Base-by-base conservation (phyloP, 352 stramenopile genomes). In the Pythium grandisporangium region DNA sequence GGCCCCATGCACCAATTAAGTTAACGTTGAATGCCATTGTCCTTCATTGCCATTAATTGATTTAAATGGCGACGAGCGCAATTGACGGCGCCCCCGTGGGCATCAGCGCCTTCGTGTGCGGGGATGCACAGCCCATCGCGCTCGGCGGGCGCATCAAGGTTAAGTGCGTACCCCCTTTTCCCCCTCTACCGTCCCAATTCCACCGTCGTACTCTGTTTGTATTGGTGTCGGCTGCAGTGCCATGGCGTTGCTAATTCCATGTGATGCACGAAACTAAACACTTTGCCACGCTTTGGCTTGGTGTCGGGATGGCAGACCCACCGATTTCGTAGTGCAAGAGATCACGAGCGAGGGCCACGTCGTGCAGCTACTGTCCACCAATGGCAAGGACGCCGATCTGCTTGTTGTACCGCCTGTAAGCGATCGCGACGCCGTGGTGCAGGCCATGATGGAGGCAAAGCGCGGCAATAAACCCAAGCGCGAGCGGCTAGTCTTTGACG, bases 261-360 rank as follows among this genome's bases (percentile, higher is more conserved):
- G 21, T 26, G 20, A 33, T n/a, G n/a, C n/a, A n/a, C n/a, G n/a
- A n/a, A n/a, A n/a, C n/a, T n/a, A n/a, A n/a, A n/a, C n/a, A n/a
- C n/a, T n/a, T 27, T 19, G 23, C 35, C 17, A 13, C 17, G 19
- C 35, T 38, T 29, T 16, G n/a, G n/a, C n/a, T n/a, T n/a, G n/a
- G n/a, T n/a, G n/a, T n/a, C n/a, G n/a, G n/a, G n/a, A n/a, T n/a
- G 24, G 30, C 33, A 74, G 63, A 36, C 62, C 71, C 10, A 48
- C 68, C 32, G 78, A 91, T 40, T 91, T 91, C 45, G 42, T 80
- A 14, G 78, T 91, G 30, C 70, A 55, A 33, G 78, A 91, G 53
- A 80, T 88, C 51, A 66, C 57, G 42, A 30, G 48, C 6, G 37
- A 61, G 10, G 57, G 63, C 38, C 23, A 51, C 6, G 48, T 85